A percentile compares a stretch with the other conserved stretches of the same genome.
These are phyloP conservation scores for Typha latifolia DNA, from an alignment of 176 grass and related monocot species.

Conservation along the genomic window DNA sequence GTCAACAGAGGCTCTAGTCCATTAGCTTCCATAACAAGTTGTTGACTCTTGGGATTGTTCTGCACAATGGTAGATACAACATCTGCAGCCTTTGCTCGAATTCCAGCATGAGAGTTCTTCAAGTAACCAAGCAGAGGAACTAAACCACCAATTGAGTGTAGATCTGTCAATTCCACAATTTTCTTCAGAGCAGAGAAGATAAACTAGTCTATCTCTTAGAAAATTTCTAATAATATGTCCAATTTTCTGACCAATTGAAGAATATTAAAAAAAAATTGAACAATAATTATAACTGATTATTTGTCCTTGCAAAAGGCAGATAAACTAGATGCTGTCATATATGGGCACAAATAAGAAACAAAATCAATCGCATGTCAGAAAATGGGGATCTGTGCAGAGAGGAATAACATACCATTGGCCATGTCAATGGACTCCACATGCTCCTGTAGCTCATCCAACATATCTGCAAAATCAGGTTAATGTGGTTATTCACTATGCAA, in stretches of 20 bases:
- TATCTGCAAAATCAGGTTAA: conserved; percentile 9
- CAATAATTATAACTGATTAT: neutral
- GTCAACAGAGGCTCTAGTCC: conserved; percentile 75
- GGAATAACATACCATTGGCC: conserved; percentile 27
- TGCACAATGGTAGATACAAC: conserved; percentile 88
- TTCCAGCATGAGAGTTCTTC: conserved; percentile 60
- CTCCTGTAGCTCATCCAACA: conserved; percentile 45
- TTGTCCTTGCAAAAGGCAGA: too few species aligned
- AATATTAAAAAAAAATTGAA: neutral
- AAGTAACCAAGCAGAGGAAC: conserved; percentile 74
- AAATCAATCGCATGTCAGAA: neutral
- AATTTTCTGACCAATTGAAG: neutral
- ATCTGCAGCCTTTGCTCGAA: conserved; percentile 85
- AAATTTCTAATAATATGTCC: too few species aligned
- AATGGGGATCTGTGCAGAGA: neutral
- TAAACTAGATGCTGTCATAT: too few species aligned
- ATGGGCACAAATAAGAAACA: neutral
- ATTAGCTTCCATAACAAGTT: conserved; percentile 90
- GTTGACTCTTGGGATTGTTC: conserved; percentile 88
- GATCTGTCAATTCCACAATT: conserved; percentile 30
- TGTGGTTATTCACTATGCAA: neutral
- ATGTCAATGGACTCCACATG: conserved; percentile 50
- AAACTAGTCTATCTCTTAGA: neutral
- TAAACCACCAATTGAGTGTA: conserved; percentile 86
- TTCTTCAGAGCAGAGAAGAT: neutral